Evolutionary conservation across 1,284 basidiomycete species (phyloP), one percentile per base, ranked within the genome.

Genomic region (Puccinia polysora): DNA sequence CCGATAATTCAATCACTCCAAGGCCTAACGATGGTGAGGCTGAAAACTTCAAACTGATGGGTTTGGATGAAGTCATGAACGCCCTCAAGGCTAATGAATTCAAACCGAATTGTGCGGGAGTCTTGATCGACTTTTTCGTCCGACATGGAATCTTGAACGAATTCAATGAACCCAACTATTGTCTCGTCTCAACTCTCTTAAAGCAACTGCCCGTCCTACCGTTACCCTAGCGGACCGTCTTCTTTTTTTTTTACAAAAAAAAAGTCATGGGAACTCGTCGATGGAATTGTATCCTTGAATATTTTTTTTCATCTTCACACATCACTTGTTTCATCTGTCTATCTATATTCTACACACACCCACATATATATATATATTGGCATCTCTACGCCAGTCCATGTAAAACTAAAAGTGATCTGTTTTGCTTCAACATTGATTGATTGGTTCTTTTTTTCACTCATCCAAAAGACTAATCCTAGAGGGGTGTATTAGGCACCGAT

Each of bases 1-100:
- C 82, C 1, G 34, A 69, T n/a, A 58, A 59, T 15, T 75, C 76
- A 43, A 80, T 90, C 74, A 81, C 84, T 49, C 89, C 90, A 0
- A 83, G 83, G 58, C 93, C 93, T 0, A 83, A 86, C 45, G 95
- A 97, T 76, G 92, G 90, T 36, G 95, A 97, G 79, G 94, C 97
- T 4, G 91, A 96, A 78, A 88, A 85, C 0, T 97, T 97, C 77
- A 86, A 88, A 56, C 75, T 81, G 18, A 74, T 81, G 73, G 65
- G 64, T 18, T 49, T 60, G 4, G 55, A 59, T n/a, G 43, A 69
- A 45, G 18, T 69, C 14, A 23, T 23, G n/a, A 15, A 34, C 15
- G 32, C 40, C 25, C 12, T 69, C 4, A 30, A n/a, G 14, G 10
- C 83, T 15, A 86, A 86, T 0, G 78, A 86, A 30, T 96, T 95